phyloP scores from a whole-genome alignment of 2,329 filamentous ascomycete species.

The Colletotrichum coccodes region DNA sequence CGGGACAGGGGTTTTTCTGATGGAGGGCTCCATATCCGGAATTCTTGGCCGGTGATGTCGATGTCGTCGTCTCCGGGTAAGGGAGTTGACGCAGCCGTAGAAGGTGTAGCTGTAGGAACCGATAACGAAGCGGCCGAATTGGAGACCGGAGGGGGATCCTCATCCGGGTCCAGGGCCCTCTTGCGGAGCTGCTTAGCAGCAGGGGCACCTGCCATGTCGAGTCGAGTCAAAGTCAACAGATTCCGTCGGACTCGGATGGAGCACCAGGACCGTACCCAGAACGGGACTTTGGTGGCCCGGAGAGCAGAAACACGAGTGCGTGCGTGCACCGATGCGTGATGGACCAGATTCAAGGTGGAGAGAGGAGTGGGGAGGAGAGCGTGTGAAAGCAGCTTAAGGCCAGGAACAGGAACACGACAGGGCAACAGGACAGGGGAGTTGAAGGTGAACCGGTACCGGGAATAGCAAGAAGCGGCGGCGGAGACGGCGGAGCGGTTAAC shows the following conservation, averaged over 20 bases:
- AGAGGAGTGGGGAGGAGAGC: neutral
- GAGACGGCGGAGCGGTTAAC: neutral
- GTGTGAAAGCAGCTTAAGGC: neutral
- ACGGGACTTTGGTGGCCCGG: constrained; percentile 4
- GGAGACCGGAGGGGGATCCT: constrained; percentile 2
- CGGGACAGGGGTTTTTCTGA: neutral
- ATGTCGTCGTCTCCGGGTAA: neutral
- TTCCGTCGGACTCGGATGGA: neutral
- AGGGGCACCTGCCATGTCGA: neutral
- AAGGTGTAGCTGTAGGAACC: constrained; percentile 5
- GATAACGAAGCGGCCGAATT: neutral
- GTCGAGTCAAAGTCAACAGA: neutral
- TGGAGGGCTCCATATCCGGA: neutral
- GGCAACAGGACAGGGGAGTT: neutral
- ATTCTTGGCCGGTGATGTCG: neutral
- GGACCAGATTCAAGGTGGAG: neutral
- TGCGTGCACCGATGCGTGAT: neutral
- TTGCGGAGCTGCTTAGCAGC: constrained; percentile 6
- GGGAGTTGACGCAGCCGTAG: neutral
- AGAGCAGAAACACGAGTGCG: neutral
- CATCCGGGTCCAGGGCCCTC: constrained; percentile 2
- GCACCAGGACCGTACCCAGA: constrained; percentile 1
- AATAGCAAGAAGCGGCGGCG: neutral
- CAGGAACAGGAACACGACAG: neutral
- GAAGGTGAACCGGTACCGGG: neutral